Percentiles rank a stretch among this genome's conserved stretches.
These are phyloP conservation scores for Xylaria scruposa DNA, from an alignment of 495 filamentous ascomycete genomes.

Conservation along the genomic window DNA sequence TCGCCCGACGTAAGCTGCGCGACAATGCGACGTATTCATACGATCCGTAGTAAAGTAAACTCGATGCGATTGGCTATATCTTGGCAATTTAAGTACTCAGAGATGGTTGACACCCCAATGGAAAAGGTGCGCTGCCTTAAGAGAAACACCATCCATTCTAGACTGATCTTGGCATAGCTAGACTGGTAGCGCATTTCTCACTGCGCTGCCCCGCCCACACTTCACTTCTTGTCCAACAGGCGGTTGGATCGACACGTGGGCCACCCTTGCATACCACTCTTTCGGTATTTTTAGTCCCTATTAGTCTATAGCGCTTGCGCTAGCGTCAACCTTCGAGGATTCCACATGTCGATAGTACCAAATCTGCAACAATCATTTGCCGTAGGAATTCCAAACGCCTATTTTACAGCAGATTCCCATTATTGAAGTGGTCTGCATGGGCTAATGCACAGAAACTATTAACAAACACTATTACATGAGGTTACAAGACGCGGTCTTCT, in stretches of 20 bases:
- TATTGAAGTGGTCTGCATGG: neutral
- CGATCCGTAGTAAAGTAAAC: neutral
- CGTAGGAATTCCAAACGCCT: neutral
- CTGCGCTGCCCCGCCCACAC: neutral
- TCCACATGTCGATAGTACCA: neutral
- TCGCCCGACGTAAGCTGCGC: neutral
- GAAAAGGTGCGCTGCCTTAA: neutral
- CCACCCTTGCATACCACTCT: conserved; percentile 20
- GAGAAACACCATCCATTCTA: neutral
- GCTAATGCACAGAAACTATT: neutral
- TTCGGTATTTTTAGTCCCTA: conserved; percentile 23
- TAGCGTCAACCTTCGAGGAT: conserved; percentile 5
- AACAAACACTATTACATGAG: neutral
- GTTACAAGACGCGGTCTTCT: neutral
- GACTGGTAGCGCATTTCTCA: neutral
- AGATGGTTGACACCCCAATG: neutral
- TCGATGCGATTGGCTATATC: neutral
- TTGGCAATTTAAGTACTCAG: neutral
- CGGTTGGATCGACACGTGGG: conserved; percentile 23
- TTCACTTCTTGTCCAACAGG: neutral
- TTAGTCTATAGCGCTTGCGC: conserved; percentile 5
- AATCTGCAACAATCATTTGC: neutral
- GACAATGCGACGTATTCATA: neutral
- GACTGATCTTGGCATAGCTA: conserved; percentile 3
- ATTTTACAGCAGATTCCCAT: neutral